These are phyloP conservation scores for Orbilia quercus DNA, from an alignment of 2,329 filamentous ascomycete genomes.

Conservation along the genomic window DNA sequence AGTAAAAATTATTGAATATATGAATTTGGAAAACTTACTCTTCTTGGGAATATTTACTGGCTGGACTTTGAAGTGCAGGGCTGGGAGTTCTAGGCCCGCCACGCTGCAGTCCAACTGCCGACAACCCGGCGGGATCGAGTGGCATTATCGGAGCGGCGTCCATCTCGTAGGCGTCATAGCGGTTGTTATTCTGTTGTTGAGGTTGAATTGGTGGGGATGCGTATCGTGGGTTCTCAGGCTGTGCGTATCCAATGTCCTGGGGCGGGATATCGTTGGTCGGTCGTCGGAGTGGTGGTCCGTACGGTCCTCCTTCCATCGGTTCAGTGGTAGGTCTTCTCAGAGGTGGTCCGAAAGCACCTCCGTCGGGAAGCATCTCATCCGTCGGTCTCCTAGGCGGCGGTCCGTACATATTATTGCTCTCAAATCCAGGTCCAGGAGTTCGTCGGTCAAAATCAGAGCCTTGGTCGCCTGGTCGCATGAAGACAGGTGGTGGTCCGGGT, in stretches of 20 bases:
- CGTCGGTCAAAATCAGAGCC: constrained; percentile 36
- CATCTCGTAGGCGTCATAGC: constrained; percentile 51
- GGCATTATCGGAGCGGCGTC: constrained; percentile 48
- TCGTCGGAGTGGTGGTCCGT: constrained; percentile 49
- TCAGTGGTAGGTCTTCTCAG: constrained; percentile 34
- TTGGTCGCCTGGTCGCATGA: constrained; percentile 48
- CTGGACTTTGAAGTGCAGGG: constrained; percentile 46
- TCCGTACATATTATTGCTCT: constrained; percentile 51
- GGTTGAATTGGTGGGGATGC: constrained; percentile 20
- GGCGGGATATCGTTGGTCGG: constrained; percentile 44
- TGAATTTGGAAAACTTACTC: constrained; percentile 32
- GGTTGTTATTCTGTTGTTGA: constrained; percentile 18
- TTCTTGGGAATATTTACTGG: constrained; percentile 55
- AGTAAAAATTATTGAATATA: neutral
- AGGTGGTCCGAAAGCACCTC: constrained; percentile 39
- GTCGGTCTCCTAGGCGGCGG: constrained; percentile 39
- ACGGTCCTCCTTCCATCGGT: constrained; percentile 36
- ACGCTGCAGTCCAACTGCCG: constrained; percentile 24
- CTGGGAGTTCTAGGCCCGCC: constrained; percentile 39
- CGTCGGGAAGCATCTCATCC: constrained; percentile 31
- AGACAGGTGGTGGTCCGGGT: constrained; percentile 52
- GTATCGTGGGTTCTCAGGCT: constrained; percentile 49
- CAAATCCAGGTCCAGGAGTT: constrained; percentile 23
- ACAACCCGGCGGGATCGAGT: constrained; percentile 28
- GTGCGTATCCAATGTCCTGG: constrained; percentile 24